Evolutionary conservation across 495 filamentous ascomycete species (phyloP), one percentile per base, ranked within the genome.

Genomic region (Chaetomium fimeti): DNA sequence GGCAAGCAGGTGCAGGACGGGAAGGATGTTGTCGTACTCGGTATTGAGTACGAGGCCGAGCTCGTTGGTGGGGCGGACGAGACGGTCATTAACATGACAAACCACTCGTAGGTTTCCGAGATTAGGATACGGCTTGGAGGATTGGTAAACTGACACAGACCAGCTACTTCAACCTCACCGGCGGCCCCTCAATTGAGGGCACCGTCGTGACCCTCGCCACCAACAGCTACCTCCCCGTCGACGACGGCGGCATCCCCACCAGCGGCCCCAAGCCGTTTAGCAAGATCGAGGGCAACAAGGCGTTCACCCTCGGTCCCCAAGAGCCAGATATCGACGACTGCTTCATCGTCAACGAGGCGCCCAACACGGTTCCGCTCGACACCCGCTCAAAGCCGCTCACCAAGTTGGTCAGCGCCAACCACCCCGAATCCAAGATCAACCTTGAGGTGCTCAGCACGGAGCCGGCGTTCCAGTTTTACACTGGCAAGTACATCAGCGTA

Each of bases 391-490:
- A 76, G 64, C 85, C 89, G 0, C 77, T 97, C 15, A 79, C 81
- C 28, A 84, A 79, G 7, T 83, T 90, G 5, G 88, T 88, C 42
- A 79, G 78, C 22, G 88, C 93, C 62, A 83, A 82, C 73, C 89
- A 95, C 69, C 85, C 89, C 7, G 79, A 77, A 6, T 86, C 87
- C 22, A 84, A 85, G 52, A 79, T 97, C 65, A 87, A 95, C 69
- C 85, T 97, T 24, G 90, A 96, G 68, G 87, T 95, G 11, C 77
- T 85, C 68, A 92, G 89, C 77, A 97, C 92, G 0, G 93, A 97
- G 77, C 94, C 94, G 1, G 91, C 93, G 0, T 97, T 96, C 83
- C 93, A 97, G 75, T 95, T 95, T 78, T 97, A 97, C 78, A 95
- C 91, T 0, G 94, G 92, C 52, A 88, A 90, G 69, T 86, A 85